Evolutionary conservation across 2,329 filamentous ascomycete genomes (phyloP).

Genomic region (Hortaea werneckii): DNA sequence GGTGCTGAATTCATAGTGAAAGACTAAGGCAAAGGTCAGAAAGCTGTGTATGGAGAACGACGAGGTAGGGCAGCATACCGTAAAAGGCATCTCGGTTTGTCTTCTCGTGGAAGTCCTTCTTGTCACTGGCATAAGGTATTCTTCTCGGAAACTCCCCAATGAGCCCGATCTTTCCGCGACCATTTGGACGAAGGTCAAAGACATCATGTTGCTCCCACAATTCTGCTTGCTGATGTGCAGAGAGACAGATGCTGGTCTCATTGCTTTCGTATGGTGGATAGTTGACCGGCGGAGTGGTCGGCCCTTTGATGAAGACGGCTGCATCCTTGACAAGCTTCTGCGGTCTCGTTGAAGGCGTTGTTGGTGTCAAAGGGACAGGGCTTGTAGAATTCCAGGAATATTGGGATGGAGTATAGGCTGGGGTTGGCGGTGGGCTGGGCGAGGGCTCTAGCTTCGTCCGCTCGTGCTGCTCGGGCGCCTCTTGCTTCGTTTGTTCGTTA

Average conservation of each 20-base stretch:
- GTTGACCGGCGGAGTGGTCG: constrained; percentile 56
- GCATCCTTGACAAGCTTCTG: constrained; percentile 57
- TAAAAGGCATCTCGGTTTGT: constrained; percentile 83
- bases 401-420: constrained; percentile 13
- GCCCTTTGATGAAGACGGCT: constrained; percentile 51
- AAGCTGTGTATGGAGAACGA: no score
- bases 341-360: constrained; percentile 18
- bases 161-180: constrained; percentile 22
- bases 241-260: constrained; percentile 30
- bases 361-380: constrained; percentile 14
- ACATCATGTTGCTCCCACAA: constrained; percentile 48
- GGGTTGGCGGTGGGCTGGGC: constrained; percentile 16
- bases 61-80: constrained; percentile 43
- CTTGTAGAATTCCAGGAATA: constrained; percentile 13
- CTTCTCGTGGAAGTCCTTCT: constrained; percentile 77
- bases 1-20: constrained; percentile 70
- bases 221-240: constrained; percentile 26
- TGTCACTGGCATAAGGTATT: constrained; percentile 90
- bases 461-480: constrained; percentile 4
- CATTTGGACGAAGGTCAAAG: constrained; percentile 59
- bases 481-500: not conserved
- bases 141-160: constrained; percentile 48
- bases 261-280: constrained; percentile 62
- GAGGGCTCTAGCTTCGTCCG: constrained; percentile 9
- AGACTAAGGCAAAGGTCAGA: constrained; percentile 43